These are phyloP conservation scores for Platismatia glauca DNA, from an alignment of 495 filamentous ascomycete genomes.

Conservation along the genomic window DNA sequence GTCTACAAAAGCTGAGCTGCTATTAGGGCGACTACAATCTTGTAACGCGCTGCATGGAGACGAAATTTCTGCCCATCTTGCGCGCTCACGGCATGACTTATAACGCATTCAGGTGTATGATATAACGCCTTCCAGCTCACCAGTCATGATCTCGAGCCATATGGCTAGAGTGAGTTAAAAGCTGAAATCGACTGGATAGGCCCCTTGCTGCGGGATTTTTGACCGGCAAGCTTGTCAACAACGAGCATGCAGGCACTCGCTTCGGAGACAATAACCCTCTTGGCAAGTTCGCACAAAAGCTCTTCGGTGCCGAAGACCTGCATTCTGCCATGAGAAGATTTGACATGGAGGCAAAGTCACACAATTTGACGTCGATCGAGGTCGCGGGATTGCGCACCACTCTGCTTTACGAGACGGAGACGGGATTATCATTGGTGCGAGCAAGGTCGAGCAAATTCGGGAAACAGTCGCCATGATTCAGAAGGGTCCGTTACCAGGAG, in stretches of 20 bases:
- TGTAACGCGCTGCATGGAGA: constrained; percentile 34
- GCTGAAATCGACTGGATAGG: constrained; percentile 17
- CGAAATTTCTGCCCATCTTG: constrained; percentile 43
- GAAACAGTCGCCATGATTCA: constrained; percentile 26
- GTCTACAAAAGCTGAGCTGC: constrained; percentile 31
- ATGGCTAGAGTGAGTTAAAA: background rate
- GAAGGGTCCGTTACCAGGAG: constrained; percentile 31
- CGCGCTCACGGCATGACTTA: constrained; percentile 44
- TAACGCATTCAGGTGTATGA: constrained; percentile 34
- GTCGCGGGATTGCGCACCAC: constrained; percentile 31
- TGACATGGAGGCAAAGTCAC: constrained; percentile 11
- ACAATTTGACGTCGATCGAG: constrained; percentile 24
- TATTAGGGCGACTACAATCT: constrained; percentile 41
- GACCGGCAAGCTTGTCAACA: constrained; percentile 33
- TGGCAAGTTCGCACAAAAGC: constrained; percentile 12
- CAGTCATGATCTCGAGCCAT: too few species aligned
- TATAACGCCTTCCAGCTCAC: background rate
- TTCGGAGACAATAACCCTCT: constrained; percentile 21
- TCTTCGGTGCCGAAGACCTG: constrained; percentile 25
- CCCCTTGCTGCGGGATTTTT: constrained; percentile 45
- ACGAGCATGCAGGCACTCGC: constrained; percentile 27
- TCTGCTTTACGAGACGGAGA: constrained; percentile 27
- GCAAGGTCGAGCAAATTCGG: constrained; percentile 28
- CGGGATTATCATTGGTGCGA: constrained; percentile 32
- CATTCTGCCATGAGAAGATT: constrained; percentile 24